phyloP scores from a whole-genome alignment of 257 asterid species.

The Gentiana straminea region DNA sequence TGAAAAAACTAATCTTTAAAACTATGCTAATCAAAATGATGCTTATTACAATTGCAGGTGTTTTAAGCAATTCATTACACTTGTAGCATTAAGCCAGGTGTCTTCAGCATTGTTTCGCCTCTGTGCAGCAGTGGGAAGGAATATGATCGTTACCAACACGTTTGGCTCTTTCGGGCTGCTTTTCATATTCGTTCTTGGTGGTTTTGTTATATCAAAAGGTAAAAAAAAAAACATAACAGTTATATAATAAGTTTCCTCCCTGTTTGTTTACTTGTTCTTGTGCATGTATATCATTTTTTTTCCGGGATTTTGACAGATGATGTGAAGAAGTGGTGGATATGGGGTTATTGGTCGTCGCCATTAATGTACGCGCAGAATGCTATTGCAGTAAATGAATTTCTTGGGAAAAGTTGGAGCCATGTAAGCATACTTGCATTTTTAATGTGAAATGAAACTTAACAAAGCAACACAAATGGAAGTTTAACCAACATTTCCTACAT shows the following conservation, averaged over 20 bases:
- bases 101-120: slow-evolving; percentile 52
- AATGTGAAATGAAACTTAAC: background rate
- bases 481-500: background rate
- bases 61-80: slow-evolving; percentile 41
- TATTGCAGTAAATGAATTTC: slow-evolving; percentile 78
- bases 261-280: too few species aligned
- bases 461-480: background rate
- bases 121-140: slow-evolving; percentile 52
- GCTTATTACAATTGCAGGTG: slow-evolving; percentile 24
- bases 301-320: background rate
- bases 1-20: slow-evolving; percentile 50
- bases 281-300: too few species aligned
- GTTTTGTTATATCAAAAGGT: slow-evolving; percentile 73
- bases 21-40: slow-evolving; percentile 8
- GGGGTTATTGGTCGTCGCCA: slow-evolving; percentile 94
- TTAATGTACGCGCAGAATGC: slow-evolving; percentile 89
- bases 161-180: slow-evolving; percentile 57
- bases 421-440: background rate
- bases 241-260: background rate
- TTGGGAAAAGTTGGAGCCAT: slow-evolving; percentile 60
- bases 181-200: slow-evolving; percentile 48
- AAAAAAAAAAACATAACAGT: background rate
- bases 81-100: slow-evolving; percentile 33
- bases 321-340: slow-evolving; percentile 59
- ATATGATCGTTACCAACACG: slow-evolving; percentile 52